These are phyloP conservation scores for Phialophora tarda DNA, from an alignment of 2,329 filamentous ascomycete genomes.

Conservation along the genomic window DNA sequence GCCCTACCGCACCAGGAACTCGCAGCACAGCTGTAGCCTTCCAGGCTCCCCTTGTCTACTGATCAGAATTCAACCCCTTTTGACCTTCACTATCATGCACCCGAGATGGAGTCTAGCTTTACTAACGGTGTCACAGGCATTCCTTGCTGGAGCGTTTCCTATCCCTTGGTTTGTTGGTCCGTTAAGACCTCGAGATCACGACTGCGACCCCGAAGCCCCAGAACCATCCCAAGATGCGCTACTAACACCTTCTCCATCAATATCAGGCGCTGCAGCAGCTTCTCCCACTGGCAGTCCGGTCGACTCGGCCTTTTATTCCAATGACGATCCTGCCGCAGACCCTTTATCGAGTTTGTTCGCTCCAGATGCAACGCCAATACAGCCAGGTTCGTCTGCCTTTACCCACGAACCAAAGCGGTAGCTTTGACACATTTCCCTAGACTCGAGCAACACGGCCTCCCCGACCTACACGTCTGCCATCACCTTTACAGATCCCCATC, in stretches of 20 bases:
- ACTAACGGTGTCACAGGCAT: slow-evolving; percentile 36
- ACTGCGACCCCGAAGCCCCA: slow-evolving; percentile 8
- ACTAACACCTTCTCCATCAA: slow-evolving; percentile 17
- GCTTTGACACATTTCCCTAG: not conserved
- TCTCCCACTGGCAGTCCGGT: not conserved
- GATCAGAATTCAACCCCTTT: slow-evolving; percentile 4
- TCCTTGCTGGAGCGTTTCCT: slow-evolving; percentile 34
- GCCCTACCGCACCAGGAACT: not conserved
- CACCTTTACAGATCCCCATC: slow-evolving; percentile 34
- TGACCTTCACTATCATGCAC: slow-evolving; percentile 23
- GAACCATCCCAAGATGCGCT: not conserved
- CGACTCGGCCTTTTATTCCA: not conserved
- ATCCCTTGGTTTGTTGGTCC: slow-evolving; percentile 28
- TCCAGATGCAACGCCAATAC: not conserved
- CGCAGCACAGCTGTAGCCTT: not conserved
- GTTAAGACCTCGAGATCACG: slow-evolving; percentile 16
- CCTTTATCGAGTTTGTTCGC: not conserved
- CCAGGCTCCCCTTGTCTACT: not conserved
- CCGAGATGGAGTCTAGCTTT: slow-evolving; percentile 22
- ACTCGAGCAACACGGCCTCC: slow-evolving; percentile 6
- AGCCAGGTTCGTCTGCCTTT: not conserved
- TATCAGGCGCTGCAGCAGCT: slow-evolving; percentile 9
- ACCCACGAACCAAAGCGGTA: not conserved
- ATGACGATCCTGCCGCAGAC: not conserved
- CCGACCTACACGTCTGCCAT: slow-evolving; percentile 28